Base-by-base conservation (phyloP, 75 land plant species). In the Picea sitchensis region DNA sequence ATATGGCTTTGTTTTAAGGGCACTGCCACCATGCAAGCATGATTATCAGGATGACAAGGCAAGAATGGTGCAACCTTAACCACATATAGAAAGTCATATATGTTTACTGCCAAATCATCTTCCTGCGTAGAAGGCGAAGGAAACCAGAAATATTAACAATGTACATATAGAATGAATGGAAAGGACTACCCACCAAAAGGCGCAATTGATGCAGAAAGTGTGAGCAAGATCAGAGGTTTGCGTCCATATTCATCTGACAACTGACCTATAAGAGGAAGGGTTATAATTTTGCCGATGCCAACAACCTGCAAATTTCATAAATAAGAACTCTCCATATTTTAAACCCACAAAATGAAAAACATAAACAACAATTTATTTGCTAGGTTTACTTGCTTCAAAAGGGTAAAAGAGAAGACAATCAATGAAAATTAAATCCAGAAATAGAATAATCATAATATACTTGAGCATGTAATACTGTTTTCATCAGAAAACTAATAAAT, bases 221-320 rank as follows among this genome's bases (percentile, higher is more conserved):
- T 90, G n/a, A 93, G 18, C 65, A 93, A 82, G n/a, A 93, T 88
- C 77, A 93, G 26, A n/a, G 95, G 91, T 85, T 93, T 91, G 0
- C 94, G 93, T n/a, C 95, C 95, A 51, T 51, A 85, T 36, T 91
- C 95, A 84, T 93, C 95, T 34, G 95, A 85, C 57, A 93, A 87
- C 83, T 91, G 89, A 26, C 95, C 95, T 62, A 93, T 47, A 18
- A 93, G 23, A n/a, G 95, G 95, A 79, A 92, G 85, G 21, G 81
- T 68, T 12, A 91, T 18, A 88, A 93, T 89, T 65, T 93, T 91
- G 78, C 93, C 93, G 51, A 91, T 41, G 58, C 95, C 95, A 65
- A 87, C 89, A 71, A 89, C 87, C 95, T 93, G 81, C 79, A 84
- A 67, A 51, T 26, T 51, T 67, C 41, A 76, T 51, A 64, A 64